A percentile compares a stretch with the other conserved stretches of the same genome.
These are phyloP conservation scores for Colletotrichum sp. DNA, from an alignment of 2,329 filamentous ascomycete genomes.

Conservation along the genomic window DNA sequence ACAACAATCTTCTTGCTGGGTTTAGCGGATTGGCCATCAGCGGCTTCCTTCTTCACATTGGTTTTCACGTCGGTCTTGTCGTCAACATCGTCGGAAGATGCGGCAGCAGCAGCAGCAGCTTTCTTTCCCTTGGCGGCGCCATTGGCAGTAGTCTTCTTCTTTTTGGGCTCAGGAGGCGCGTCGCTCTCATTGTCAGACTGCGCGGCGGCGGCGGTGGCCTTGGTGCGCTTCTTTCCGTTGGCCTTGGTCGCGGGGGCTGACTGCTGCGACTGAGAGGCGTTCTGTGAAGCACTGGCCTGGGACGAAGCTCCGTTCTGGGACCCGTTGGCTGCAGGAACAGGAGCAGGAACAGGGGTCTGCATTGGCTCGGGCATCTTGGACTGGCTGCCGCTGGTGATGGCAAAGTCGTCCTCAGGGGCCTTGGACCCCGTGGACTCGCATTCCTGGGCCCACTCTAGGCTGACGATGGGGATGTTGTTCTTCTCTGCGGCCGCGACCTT, in stretches of 20 bases:
- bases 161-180: constrained; percentile 33
- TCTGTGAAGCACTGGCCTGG: background rate
- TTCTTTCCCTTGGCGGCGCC: background rate
- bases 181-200: constrained; percentile 26
- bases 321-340: background rate
- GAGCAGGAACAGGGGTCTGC: background rate
- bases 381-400: constrained; percentile 18
- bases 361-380: background rate
- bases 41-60: constrained; percentile 27
- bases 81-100: constrained; percentile 24
- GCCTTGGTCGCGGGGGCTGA: background rate
- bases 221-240: constrained; percentile 19
- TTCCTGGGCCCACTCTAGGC: constrained; percentile 67
- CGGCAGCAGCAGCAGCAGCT: background rate
- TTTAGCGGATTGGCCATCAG: constrained; percentile 52
- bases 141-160: constrained; percentile 27
- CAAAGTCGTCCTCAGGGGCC: constrained; percentile 36
- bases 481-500: constrained; percentile 57
- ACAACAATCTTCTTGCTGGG: constrained; percentile 46
- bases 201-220: constrained; percentile 24
- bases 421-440: constrained; percentile 48
- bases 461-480: constrained; percentile 59
- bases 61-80: constrained; percentile 33
- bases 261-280: background rate
- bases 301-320: background rate